A percentile compares a stretch with the other conserved stretches of the same genome.
Conservation (phyloP, 768 basidiomycete species). For the Obba rivulosa region DNA sequence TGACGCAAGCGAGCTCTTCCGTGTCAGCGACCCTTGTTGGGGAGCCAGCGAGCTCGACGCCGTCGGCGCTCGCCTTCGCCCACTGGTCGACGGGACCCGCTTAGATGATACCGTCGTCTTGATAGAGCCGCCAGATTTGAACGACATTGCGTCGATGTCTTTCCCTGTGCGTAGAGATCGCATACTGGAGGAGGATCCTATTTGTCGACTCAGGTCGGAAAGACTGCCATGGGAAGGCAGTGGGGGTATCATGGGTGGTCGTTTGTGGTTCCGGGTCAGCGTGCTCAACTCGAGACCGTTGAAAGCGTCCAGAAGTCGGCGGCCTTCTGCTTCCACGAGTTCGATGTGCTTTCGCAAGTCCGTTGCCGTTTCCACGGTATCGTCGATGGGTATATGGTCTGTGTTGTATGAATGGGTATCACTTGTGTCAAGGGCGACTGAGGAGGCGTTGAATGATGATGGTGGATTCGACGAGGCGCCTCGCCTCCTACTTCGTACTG, state of each 20-base stretch:
- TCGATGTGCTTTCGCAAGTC: slow-evolving; percentile 64
- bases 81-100: slow-evolving; percentile 16
- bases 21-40: slow-evolving; percentile 17
- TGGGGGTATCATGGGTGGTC: slow-evolving; percentile 24
- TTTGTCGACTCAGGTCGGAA: slow-evolving; percentile 8
- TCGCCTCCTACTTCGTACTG: slow-evolving; percentile 18
- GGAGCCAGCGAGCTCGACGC: slow-evolving; percentile 8
- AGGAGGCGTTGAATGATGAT: slow-evolving; percentile 24
- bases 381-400: slow-evolving; percentile 47
- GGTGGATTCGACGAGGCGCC: slow-evolving; percentile 26
- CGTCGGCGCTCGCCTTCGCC: slow-evolving; percentile 7
- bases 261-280: slow-evolving; percentile 44
- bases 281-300: slow-evolving; percentile 72
- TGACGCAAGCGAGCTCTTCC: slow-evolving; percentile 61
- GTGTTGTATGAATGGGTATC: slow-evolving; percentile 14
- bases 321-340: slow-evolving; percentile 64
- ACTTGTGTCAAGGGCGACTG: slow-evolving; percentile 9
- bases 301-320: slow-evolving; percentile 71
- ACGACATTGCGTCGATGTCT: slow-evolving; percentile 22
- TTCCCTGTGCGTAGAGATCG: slow-evolving; percentile 13
- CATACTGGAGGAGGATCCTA: neutral
- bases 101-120: slow-evolving; percentile 18
- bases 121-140: slow-evolving; percentile 19
- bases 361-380: slow-evolving; percentile 51
- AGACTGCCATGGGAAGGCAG: slow-evolving; percentile 14